These are phyloP conservation scores for Amauroascus niger DNA, from an alignment of 2,329 filamentous ascomycete species.

Conservation along the genomic window DNA sequence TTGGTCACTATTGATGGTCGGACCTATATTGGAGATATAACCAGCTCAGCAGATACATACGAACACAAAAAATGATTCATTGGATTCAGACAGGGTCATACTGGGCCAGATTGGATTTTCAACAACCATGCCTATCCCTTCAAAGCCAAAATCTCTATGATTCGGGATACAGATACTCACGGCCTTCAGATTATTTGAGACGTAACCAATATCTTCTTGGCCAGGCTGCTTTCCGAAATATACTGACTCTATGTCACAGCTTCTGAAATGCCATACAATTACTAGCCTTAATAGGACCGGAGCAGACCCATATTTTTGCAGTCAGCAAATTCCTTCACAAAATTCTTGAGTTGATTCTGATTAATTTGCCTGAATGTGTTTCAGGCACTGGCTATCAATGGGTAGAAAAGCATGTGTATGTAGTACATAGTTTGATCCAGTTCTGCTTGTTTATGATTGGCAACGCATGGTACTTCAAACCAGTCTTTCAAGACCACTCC, in stretches of 20 bases:
- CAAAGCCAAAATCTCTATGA: not conserved
- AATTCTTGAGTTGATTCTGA: constrained; percentile 13
- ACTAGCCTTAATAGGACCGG: constrained; percentile 11
- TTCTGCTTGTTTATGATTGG: too few species aligned
- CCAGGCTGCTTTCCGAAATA: not conserved
- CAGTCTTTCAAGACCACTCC: too few species aligned
- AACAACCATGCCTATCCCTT: constrained; percentile 7
- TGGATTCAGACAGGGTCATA: constrained; percentile 6
- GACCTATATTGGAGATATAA: constrained; percentile 11
- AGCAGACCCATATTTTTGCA: constrained; percentile 12
- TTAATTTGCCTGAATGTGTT: too few species aligned
- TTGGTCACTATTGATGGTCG: constrained; percentile 9
- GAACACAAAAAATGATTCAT: constrained; percentile 5
- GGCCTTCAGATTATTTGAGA: constrained; percentile 8
- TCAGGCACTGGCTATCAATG: too few species aligned
- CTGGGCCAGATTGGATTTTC: constrained; percentile 12
- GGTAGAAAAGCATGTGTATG: too few species aligned
- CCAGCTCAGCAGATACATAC: not conserved
- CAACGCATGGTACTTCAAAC: too few species aligned
- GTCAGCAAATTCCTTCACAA: not conserved
- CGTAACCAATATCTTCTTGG: not conserved
- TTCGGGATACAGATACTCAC: not conserved
- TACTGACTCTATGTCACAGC: constrained; percentile 8
- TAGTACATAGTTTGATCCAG: too few species aligned
- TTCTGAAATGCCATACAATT: constrained; percentile 15